Conservation (phyloP, 2,329 filamentous ascomycete genomes). For the Hypocrella siamensis region DNA sequence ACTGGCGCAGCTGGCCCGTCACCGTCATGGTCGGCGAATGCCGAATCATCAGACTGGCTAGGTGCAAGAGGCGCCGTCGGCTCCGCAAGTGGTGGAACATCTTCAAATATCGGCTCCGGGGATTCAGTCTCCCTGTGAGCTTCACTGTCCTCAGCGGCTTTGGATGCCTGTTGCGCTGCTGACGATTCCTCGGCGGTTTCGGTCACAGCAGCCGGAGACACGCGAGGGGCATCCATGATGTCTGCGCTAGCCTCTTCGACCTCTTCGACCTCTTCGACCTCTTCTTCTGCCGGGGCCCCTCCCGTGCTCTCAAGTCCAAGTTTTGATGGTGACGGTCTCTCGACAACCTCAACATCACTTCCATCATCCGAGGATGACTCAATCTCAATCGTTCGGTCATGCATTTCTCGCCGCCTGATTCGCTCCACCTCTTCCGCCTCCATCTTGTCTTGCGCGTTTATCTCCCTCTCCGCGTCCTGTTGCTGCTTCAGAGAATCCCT, state of each 20-base stretch:
- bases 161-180: too few species aligned
- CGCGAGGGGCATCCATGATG: background rate
- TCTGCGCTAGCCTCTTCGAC: background rate
- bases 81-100: conserved; percentile 14
- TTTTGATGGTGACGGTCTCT: conserved; percentile 30
- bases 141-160: background rate
- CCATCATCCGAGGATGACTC: conserved; percentile 44
- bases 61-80: background rate
- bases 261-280: background rate
- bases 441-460: conserved; percentile 48
- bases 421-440: conserved; percentile 40
- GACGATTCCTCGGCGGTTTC: too few species aligned
- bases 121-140: conserved; percentile 12
- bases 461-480: conserved; percentile 37
- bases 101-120: conserved; percentile 20
- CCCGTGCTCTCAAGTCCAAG: too few species aligned
- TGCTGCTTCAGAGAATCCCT: conserved; percentile 45
- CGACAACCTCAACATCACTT: conserved; percentile 41
- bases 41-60: background rate
- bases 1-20: too few species aligned
- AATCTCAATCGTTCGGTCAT: conserved; percentile 42
- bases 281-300: background rate
- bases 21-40: background rate
- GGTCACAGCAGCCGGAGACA: too few species aligned
- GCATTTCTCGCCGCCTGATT: conserved; percentile 23